These are phyloP conservation scores for Phialemonium atrogriseum DNA, from an alignment of 2,329 filamentous ascomycete species.

Conservation along the genomic window DNA sequence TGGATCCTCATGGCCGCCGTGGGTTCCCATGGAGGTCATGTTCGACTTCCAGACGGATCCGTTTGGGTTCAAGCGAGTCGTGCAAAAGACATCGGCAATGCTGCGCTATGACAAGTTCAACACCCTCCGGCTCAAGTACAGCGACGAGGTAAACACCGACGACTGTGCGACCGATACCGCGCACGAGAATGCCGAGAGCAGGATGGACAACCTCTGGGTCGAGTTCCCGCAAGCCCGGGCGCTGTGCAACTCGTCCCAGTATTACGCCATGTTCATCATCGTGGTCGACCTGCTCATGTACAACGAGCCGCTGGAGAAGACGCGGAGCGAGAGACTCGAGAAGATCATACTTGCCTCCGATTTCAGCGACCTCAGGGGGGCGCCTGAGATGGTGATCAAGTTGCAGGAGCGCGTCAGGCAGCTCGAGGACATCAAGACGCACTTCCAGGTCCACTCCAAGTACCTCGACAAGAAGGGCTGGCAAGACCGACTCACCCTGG, in stretches of 20 bases:
- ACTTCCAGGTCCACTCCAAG: conserved; percentile 89
- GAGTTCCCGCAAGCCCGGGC: conserved; percentile 91
- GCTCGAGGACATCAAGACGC: conserved; percentile 89
- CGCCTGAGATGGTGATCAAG: conserved; percentile 84
- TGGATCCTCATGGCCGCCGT: conserved; percentile 90
- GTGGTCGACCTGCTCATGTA: conserved; percentile 93
- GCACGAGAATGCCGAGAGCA: conserved; percentile 55
- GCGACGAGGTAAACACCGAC: conserved; percentile 71
- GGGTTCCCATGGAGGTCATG: conserved; percentile 98
- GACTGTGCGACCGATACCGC: conserved; percentile 45
- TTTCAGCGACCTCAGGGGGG: conserved; percentile 91
- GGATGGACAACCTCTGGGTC: conserved; percentile 95
- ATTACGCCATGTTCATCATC: conserved; percentile 97
- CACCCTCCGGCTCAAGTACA: conserved; percentile 90
- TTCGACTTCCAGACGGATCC: conserved; percentile 91
- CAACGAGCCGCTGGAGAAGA: conserved; percentile 93
- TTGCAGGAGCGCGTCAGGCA: conserved; percentile 89
- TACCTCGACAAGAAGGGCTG: conserved; percentile 83
- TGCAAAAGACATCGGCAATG: conserved; percentile 92
- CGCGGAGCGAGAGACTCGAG: conserved; percentile 86
- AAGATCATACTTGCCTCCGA: conserved; percentile 99
- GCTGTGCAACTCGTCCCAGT: conserved; percentile 95
- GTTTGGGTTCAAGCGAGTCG: conserved; percentile 95
- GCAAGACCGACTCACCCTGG: conserved; percentile 82
- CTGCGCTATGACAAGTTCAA: conserved; percentile 98